Evolutionary conservation across 2,329 filamentous ascomycete genomes (phyloP).

Genomic region (Fusarium sp.): DNA sequence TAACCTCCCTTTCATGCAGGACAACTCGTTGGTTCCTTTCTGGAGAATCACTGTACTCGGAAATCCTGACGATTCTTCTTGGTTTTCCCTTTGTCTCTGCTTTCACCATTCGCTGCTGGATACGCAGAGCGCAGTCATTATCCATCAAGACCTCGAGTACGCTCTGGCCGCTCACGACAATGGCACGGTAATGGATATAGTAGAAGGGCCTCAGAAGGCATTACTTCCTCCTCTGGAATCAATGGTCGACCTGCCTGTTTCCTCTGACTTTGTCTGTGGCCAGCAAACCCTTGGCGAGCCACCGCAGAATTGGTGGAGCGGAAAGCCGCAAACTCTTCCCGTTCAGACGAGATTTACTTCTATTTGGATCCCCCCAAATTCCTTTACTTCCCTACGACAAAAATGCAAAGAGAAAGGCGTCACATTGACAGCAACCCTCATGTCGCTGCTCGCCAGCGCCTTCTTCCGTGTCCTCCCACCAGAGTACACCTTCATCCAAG

Average conservation of each 20-base stretch:
- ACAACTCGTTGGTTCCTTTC: not conserved
- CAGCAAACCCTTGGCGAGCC: not conserved
- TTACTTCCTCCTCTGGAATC: not conserved
- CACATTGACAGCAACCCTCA: not conserved
- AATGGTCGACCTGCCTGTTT: not conserved
- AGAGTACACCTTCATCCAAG: constrained; percentile 8
- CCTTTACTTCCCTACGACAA: not conserved
- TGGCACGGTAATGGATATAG: rapidly evolving
- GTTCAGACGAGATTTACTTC: not conserved
- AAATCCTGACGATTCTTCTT: not conserved
- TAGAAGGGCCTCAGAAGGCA: not conserved
- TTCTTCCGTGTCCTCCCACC: constrained; percentile 8
- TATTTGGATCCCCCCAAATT: not conserved
- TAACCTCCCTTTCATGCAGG: not conserved
- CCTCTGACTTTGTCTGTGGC: not conserved
- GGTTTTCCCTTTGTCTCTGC: not conserved
- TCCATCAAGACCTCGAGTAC: not conserved
- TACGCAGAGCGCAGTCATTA: not conserved
- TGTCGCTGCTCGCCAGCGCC: not conserved
- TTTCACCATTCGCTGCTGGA: not conserved
- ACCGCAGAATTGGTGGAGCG: not conserved
- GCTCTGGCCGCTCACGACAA: not conserved
- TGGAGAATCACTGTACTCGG: not conserved
- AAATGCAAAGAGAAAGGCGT: not conserved
- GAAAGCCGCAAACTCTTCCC: not conserved